Evolutionary conservation across 1,139 yeast species (phyloP).

Genomic region (Yamadazyma sp.): DNA sequence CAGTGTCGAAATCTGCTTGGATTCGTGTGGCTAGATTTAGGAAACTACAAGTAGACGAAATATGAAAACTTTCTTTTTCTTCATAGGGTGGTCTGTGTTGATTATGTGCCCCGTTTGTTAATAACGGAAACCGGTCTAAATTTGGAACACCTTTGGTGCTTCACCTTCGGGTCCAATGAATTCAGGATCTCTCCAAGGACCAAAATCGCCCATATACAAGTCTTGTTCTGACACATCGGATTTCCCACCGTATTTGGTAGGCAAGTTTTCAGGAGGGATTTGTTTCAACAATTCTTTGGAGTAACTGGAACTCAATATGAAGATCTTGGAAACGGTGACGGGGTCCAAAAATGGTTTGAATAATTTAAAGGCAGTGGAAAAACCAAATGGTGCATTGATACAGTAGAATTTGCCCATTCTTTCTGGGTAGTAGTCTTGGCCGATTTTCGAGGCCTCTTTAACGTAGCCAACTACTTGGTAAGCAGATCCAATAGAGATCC

Average conservation of each 20-base stretch:
- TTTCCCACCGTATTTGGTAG: constrained; percentile 84
- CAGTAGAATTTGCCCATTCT: constrained; percentile 97
- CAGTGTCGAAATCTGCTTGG: too few relatives aligned
- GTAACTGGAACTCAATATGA: constrained; percentile 79
- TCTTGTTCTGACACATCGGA: constrained; percentile 74
- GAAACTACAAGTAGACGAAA: too few relatives aligned
- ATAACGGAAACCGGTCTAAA: neutral
- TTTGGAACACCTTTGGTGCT: constrained; percentile 54
- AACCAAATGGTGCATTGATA: constrained; percentile 97
- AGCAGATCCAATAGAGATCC: constrained; percentile 82
- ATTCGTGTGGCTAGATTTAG: too few relatives aligned
- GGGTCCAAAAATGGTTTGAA: constrained; percentile 96
- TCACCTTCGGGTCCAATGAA: constrained; percentile 87
- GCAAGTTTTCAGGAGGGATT: constrained; percentile 90
- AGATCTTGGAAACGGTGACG: constrained; percentile 95
- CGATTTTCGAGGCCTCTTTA: constrained; percentile 87
- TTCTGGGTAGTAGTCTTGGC: constrained; percentile 98
- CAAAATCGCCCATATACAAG: constrained; percentile 82
- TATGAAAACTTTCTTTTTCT: too few relatives aligned
- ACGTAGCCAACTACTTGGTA: constrained; percentile 85
- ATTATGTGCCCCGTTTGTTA: too few relatives aligned
- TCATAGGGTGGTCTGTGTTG: too few relatives aligned
- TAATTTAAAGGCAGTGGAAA: constrained; percentile 86
- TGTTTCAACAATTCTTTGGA: constrained; percentile 83
- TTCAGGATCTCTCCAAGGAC: constrained; percentile 94